Conservation (phyloP, 2,329 filamentous ascomycete species). For the Epichloe scottii region DNA sequence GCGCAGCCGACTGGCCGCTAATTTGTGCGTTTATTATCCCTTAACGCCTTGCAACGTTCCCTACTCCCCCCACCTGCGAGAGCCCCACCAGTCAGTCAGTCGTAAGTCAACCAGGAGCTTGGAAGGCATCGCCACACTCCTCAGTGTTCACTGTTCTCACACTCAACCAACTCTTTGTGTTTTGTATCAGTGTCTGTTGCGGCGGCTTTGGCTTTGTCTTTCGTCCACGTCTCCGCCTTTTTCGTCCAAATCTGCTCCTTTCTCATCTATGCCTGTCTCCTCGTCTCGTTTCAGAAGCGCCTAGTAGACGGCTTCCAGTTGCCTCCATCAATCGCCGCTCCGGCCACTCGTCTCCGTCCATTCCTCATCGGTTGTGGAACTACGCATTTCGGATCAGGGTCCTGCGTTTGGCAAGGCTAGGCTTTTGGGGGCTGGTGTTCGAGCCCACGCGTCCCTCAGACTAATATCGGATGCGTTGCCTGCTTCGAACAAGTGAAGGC, state of each 20-base stretch:
- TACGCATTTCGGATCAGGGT: neutral
- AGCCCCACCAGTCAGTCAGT: neutral
- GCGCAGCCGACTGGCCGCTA: too few species aligned
- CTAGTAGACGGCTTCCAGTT: neutral
- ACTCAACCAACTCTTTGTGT: neutral
- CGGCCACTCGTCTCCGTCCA: neutral
- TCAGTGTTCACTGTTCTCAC: neutral
- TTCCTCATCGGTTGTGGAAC: neutral
- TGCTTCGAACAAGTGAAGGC: neutral
- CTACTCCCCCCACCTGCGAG: neutral
- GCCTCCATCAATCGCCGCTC: neutral
- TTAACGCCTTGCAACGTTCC: too few species aligned
- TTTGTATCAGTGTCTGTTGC: neutral
- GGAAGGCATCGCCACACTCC: slow-evolving; percentile 2
- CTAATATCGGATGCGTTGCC: too few species aligned
- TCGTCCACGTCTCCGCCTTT: neutral
- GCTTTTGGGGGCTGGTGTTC: neutral
- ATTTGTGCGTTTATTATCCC: too few species aligned
- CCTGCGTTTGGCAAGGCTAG: neutral
- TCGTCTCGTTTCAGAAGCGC: neutral
- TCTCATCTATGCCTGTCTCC: neutral
- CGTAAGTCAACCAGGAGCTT: neutral
- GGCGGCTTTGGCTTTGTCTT: neutral
- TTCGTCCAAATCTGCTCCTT: neutral
- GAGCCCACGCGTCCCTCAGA: neutral